Evolutionary conservation across 768 basidiomycete genomes (phyloP), one percentile per base, ranked within the genome.

Genomic region (Myochromella boudieri): DNA sequence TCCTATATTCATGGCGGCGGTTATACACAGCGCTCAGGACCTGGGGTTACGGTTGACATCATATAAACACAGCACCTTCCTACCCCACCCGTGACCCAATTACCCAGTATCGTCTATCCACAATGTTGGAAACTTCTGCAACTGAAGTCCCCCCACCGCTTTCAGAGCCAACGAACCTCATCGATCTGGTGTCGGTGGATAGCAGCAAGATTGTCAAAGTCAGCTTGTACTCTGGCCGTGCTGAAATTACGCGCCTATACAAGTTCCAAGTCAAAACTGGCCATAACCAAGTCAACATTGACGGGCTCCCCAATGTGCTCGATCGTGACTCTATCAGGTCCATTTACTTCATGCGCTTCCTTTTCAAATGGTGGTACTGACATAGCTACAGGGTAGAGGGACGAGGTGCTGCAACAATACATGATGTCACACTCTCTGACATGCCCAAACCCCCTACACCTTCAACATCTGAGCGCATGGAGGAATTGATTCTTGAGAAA

Each of bases 191-290:
- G 22, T 61, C 66, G 6, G 31, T 50, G 1, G 48, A 51, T 10
- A 51, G 56, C 45, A 68, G 68, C 59, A 67, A 61, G 49, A 68
- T 72, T 26, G 44, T 53, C 28, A 56, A 51, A 11, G 61, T 72
- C 46, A 71, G 56, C 55, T 33, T 70, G 33, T 72, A 70, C 54
- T 61, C 66, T 28, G 59, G 63, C 11, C 64, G 60, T 17, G 68
- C 69, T 18, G 68, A 72, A 37, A 60, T 71, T 20, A 67, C 60
- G 1, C 60, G 69, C 6, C 46, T 59, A n/a, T 70, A 64, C 53
- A 61, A 61, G 32, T 54, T 71, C 34, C 36, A 41, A 12, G 59
- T 69, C 25, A 55, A 63, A 26, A 56, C 57, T 4, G 70, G 70
- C 4, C 60, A 61, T 28, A 72, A 67, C 44, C 60, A 66, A 22